phyloP scores from a whole-genome alignment of 1,284 basidiomycete genomes.

The Porogramme epimiltina region DNA sequence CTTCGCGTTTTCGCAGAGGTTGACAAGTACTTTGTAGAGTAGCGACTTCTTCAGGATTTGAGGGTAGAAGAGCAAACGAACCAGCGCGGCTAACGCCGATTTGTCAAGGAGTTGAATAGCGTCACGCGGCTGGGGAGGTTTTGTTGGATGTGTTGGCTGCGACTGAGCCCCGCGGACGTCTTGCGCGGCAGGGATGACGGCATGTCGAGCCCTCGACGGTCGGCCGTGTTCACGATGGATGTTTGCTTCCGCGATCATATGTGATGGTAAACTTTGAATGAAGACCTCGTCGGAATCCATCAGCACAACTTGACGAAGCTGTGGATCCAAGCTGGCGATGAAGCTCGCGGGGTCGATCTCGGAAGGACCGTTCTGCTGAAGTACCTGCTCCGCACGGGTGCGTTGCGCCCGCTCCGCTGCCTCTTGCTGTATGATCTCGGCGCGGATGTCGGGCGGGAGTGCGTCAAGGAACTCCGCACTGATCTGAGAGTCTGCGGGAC shows the following conservation, averaged over 20 bases:
- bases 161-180: slow-evolving; percentile 33
- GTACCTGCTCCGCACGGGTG: slow-evolving; percentile 50
- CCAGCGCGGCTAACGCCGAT: slow-evolving; percentile 84
- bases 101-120: slow-evolving; percentile 96
- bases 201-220: slow-evolving; percentile 22
- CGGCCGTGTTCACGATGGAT: slow-evolving; percentile 53
- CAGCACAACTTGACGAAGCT: slow-evolving; percentile 83
- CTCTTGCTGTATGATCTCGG: slow-evolving; percentile 96
- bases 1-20: slow-evolving; percentile 94
- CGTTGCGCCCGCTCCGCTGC: slow-evolving; percentile 74
- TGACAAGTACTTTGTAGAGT: slow-evolving; percentile 90
- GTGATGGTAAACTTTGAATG: slow-evolving; percentile 77
- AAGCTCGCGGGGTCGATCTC: slow-evolving; percentile 88
- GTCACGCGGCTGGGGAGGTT: slow-evolving; percentile 67
- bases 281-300: slow-evolving; percentile 86
- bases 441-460: slow-evolving; percentile 93
- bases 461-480: slow-evolving; percentile 96
- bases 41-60: slow-evolving; percentile 86
- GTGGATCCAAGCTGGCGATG: slow-evolving; percentile 85
- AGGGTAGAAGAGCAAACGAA: slow-evolving; percentile 96
- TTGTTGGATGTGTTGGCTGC: slow-evolving; percentile 43
- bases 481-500: slow-evolving; percentile 84
- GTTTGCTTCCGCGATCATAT: slow-evolving; percentile 83
- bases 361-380: slow-evolving; percentile 47
- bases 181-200: slow-evolving; percentile 37